Evolutionary conservation across 805 yeast species (phyloP), one percentile per base, ranked within the genome.

Genomic region (Yarrowia sp.): DNA sequence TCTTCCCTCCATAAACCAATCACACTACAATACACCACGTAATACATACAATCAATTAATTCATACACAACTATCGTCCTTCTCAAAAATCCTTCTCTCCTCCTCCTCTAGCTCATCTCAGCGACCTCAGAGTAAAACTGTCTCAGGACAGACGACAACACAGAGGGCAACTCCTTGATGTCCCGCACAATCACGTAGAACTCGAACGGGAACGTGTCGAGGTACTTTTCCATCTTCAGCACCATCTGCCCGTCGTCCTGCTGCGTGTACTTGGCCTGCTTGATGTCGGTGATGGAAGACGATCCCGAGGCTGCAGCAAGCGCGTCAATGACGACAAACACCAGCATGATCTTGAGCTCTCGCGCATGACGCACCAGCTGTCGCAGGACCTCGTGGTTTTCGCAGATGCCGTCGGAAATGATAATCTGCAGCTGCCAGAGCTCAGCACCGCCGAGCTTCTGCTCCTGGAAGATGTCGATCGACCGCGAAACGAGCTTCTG

Each of bases 321-420:
- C 18, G 97, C 97, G 73, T 94, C 98, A 58, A 96, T 85, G 31
- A 94, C 83, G 22, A 94, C 96, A 76, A 94, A 94, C 38, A 94
- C 98, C 64, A 94, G 78, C 97, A 96, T 91, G 64, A 94, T 87
- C 69, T 86, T 87, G 67, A 90, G 89, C 68, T 94, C 98, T 68
- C 96, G 81, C 1, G 98, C 98, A 66, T 83, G 83, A 68, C 99
- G 85, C 4, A 93, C 97, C 67, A 94, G 79, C 66, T 93, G 80
- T 66, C 88, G 85, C 55, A 94, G 78, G 0, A 87, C 84, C 29
- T 81, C 91, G 72, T 94, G 99, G 72, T 92, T 96, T 73, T 94
- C 99, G 71, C 97, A 91, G 51, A 94, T 90, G 75, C 99, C 99
- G 76, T 94, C 99, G 1, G 97, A 90, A 31, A 94, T 80, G 64